A percentile compares a stretch with the other conserved stretches of the same genome.
Evolutionary conservation across 2,329 filamentous ascomycete species (phyloP).

Genomic region (Calonectria pteridis): DNA sequence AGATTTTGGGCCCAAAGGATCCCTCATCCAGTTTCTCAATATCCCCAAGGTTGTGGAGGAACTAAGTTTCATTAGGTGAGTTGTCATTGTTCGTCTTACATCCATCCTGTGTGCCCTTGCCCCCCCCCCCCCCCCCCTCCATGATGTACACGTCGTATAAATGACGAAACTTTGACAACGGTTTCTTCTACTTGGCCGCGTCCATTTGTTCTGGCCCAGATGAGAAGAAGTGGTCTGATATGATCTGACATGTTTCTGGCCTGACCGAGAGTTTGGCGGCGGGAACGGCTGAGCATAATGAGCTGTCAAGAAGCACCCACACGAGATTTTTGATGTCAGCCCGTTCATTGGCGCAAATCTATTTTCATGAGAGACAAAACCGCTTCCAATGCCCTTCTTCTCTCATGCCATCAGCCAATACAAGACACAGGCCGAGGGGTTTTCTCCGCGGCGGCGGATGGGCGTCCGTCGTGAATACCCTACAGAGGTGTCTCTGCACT

Average conservation of each 20-base stretch:
- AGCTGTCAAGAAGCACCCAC: conserved; percentile 20
- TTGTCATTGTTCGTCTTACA: conserved; percentile 20
- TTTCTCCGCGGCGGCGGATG: neutral
- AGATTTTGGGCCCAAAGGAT: conserved; percentile 67
- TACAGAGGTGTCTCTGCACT: neutral
- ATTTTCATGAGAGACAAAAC: neutral
- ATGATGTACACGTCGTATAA: neutral
- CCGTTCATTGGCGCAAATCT: conserved; percentile 12
- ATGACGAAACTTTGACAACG: neutral
- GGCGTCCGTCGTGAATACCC: neutral
- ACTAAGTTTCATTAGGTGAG: conserved; percentile 80
- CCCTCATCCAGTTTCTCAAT: conserved; percentile 69
- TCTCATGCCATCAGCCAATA: neutral
- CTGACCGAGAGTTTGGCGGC: conserved; percentile 18
- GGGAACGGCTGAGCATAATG: conserved; percentile 1
- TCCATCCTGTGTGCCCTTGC: neutral
- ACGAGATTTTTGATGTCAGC: neutral
- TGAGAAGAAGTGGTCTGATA: neutral
- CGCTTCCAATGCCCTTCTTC: neutral
- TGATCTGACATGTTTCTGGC: conserved; percentile 17
- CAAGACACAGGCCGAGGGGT: neutral
- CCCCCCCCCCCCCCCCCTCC: neutral
- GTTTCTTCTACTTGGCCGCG: neutral
- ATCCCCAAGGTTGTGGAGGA: conserved; percentile 73
- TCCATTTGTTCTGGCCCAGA: too few relatives aligned